Conservation (phyloP, 352 stramenopile species). For the Elongisporangium anandrum region DNA sequence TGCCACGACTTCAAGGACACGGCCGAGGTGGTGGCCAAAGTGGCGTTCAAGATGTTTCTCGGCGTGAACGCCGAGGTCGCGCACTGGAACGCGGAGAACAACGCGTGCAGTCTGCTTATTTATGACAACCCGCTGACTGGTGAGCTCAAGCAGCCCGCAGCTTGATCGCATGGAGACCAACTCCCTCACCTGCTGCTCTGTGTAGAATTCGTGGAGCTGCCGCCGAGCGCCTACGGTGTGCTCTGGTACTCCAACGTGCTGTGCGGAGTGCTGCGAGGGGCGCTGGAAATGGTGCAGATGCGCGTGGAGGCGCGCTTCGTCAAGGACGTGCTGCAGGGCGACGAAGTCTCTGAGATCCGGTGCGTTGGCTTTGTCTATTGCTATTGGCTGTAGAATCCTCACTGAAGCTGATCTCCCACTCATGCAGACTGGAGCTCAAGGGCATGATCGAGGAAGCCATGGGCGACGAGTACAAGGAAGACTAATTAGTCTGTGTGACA, state of each 20-base stretch:
- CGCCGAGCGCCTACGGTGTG: conserved; percentile 79
- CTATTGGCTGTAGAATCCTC: neutral
- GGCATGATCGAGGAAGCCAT: conserved; percentile 88
- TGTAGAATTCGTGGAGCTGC: conserved; percentile 88
- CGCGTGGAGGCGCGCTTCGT: conserved; percentile 80
- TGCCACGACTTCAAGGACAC: conserved; percentile 93
- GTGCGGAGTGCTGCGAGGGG: conserved; percentile 93
- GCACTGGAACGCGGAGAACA: conserved; percentile 87
- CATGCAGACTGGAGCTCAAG: conserved; percentile 69
- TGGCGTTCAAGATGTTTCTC: conserved; percentile 98
- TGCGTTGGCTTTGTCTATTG: conserved; percentile 11
- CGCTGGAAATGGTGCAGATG: conserved; percentile 95
- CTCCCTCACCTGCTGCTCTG: neutral
- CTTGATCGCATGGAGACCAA: neutral
- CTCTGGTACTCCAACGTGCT: conserved; percentile 97
- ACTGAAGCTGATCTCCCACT: neutral
- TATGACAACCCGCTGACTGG: conserved; percentile 95
- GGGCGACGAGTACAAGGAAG: conserved; percentile 88
- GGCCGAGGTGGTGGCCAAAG: conserved; percentile 93
- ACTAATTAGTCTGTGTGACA: conserved; percentile 23
- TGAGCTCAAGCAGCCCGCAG: conserved; percentile 8
- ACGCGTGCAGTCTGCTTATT: conserved; percentile 91
- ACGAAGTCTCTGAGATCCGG: conserved; percentile 85
- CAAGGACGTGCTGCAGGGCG: conserved; percentile 81
- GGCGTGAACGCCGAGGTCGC: conserved; percentile 92